A percentile compares a stretch with the other conserved stretches of the same genome.
These are phyloP conservation scores for Zygotorulaspora sp. DNA, from an alignment of 805 yeast genomes.

Conservation along the genomic window DNA sequence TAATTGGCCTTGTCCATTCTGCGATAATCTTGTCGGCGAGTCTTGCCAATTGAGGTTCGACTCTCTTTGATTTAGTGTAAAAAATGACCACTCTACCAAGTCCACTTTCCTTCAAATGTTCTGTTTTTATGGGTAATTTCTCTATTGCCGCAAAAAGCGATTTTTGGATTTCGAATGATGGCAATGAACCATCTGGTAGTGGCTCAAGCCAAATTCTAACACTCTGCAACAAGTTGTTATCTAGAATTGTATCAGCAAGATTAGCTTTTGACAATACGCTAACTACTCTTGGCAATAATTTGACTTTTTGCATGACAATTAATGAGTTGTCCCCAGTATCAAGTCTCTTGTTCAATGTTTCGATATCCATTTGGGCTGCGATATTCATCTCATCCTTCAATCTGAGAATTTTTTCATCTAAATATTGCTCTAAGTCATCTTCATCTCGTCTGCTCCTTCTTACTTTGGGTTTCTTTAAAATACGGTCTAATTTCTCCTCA, in stretches of 20 bases:
- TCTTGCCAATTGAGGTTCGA: conserved; percentile 81
- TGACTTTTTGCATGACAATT: conserved; percentile 60
- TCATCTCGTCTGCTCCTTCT: conserved; percentile 72
- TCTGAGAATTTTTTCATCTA: conserved; percentile 81
- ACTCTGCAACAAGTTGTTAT: conserved; percentile 87
- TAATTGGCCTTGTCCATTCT: conserved; percentile 97
- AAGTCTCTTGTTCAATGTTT: conserved; percentile 42
- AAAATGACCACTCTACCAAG: conserved; percentile 91
- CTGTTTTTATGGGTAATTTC: conserved; percentile 87
- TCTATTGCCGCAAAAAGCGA: conserved; percentile 71
- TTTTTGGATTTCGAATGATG: conserved; percentile 95
- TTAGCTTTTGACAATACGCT: conserved; percentile 73
- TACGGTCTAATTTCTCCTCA: conserved; percentile 75
- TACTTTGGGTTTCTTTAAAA: conserved; percentile 60
- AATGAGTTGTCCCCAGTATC: conserved; percentile 34
- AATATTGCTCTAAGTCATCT: conserved; percentile 90
- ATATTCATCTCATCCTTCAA: conserved; percentile 86
- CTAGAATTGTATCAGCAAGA: conserved; percentile 87
- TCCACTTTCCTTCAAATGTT: conserved; percentile 90
- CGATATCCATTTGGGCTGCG: conserved; percentile 74
- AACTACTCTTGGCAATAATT: conserved; percentile 73
- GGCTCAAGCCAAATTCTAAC: conserved; percentile 98
- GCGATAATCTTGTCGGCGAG: conserved; percentile 88
- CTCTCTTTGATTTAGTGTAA: conserved; percentile 84
- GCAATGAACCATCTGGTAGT: conserved; percentile 93